These are phyloP conservation scores for Claviceps maximensis DNA, from an alignment of 2,329 filamentous ascomycete species.

Conservation along the genomic window DNA sequence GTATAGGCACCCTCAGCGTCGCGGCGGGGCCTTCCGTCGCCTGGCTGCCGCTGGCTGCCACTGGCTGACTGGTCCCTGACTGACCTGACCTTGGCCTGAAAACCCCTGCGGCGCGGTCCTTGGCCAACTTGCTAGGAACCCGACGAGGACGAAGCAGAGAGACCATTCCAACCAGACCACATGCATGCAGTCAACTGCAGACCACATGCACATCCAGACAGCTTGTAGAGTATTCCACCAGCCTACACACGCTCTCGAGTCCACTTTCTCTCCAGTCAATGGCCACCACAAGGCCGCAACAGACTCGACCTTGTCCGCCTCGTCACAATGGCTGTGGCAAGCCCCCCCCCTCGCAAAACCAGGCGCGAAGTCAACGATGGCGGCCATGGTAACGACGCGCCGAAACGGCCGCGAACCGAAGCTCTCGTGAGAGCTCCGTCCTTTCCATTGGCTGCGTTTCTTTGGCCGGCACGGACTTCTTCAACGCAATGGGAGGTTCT, in stretches of 20 bases:
- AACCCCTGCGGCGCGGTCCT: too few relatives aligned
- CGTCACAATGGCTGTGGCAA: conserved; percentile 32
- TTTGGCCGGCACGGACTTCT: conserved; percentile 79
- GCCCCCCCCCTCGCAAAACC: conserved; percentile 44
- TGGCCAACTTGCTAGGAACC: too few relatives aligned
- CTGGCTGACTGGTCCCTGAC: too few relatives aligned
- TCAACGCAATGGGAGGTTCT: conserved; percentile 86
- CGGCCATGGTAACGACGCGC: conserved; percentile 26
- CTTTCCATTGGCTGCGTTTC: conserved; percentile 84
- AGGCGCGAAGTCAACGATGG: conserved; percentile 40
- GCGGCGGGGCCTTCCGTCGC: too few relatives aligned
- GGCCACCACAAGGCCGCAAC: neutral
- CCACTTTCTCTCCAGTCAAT: neutral
- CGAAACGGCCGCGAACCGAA: conserved; percentile 20
- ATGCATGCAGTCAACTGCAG: too few relatives aligned
- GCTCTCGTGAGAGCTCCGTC: conserved; percentile 47
- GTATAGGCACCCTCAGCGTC: too few relatives aligned
- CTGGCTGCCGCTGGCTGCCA: too few relatives aligned
- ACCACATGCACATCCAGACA: too few relatives aligned
- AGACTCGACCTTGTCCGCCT: conserved; percentile 3
- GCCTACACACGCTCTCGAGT: neutral
- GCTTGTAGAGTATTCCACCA: neutral
- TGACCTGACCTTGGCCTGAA: too few relatives aligned
- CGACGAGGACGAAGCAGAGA: too few relatives aligned
- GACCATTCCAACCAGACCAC: neutral